Percentiles rank a stretch among this genome's conserved stretches.
Conservation (phyloP, 1,284 basidiomycete genomes). For the Flammula alnicola region DNA sequence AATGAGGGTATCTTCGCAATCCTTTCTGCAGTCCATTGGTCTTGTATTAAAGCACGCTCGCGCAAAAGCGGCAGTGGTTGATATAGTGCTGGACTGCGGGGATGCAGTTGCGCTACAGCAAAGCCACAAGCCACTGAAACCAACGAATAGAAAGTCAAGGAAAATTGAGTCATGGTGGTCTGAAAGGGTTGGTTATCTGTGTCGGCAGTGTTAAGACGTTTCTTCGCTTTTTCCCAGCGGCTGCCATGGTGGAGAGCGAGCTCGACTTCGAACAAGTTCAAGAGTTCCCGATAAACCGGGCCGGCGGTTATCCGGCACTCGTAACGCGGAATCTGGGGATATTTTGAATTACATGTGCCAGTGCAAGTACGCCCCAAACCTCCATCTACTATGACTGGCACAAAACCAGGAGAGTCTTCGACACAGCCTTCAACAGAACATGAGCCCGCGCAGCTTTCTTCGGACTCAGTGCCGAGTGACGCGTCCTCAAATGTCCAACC, state of each 20-base stretch:
- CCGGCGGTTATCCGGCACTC: constrained; percentile 1
- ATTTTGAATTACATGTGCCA: constrained; percentile 1
- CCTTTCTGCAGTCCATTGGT: constrained; percentile 49
- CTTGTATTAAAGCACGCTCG: constrained; percentile 47
- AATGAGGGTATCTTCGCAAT: constrained; percentile 45
- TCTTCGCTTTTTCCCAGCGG: too few species aligned
- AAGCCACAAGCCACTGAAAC: background rate
- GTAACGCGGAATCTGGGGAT: background rate
- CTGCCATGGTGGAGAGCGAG: too few species aligned
- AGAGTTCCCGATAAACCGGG: background rate
- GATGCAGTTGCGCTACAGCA: constrained; percentile 36
- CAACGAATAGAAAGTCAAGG: background rate
- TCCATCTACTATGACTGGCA: constrained; percentile 3
- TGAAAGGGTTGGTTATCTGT: background rate
- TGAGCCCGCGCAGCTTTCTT: background rate
- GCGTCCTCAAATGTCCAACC: background rate
- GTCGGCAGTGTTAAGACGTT: background rate
- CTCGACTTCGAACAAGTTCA: background rate
- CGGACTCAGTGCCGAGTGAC: background rate
- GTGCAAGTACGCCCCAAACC: background rate
- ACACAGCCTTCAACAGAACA: background rate
- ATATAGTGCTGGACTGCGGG: constrained; percentile 40
- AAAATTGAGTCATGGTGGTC: background rate
- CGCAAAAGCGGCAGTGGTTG: constrained; percentile 46
- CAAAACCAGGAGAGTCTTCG: constrained; percentile 1